Conservation (phyloP, 257 asterid species). For the Capsicum chinense region DNA sequence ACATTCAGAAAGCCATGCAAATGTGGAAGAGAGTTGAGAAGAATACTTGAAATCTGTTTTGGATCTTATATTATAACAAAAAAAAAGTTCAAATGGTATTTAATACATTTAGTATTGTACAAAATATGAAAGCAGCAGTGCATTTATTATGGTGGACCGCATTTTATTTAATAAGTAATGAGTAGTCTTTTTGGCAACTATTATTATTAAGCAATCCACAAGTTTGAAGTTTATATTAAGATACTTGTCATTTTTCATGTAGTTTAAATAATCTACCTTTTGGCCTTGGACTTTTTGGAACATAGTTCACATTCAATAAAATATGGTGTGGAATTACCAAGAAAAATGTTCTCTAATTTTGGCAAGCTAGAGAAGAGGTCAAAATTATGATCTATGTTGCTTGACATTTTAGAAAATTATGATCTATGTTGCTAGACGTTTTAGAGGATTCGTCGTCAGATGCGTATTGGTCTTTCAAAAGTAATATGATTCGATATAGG, state of each 20-base stretch:
- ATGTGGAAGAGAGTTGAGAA: neutral
- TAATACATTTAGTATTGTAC: conserved; percentile 34
- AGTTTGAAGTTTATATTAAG: neutral
- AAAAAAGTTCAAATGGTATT: conserved; percentile 25
- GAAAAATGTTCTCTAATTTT: neutral
- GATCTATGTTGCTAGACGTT: neutral
- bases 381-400: neutral
- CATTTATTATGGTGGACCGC: conserved; percentile 31
- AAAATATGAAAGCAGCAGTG: conserved; percentile 29
- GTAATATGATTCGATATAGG: no score
- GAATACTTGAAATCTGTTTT: neutral
- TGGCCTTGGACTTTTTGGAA: neutral
- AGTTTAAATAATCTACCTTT: neutral
- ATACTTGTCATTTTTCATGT: neutral
- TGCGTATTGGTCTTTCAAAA: neutral
- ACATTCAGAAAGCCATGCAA: neutral
- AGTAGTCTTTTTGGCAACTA: neutral
- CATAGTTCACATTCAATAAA: neutral
- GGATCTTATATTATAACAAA: conserved; percentile 13
- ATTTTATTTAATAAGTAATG: conserved; percentile 21
- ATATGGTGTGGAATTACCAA: neutral
- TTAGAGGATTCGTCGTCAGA: accelerated
- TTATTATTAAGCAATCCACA: no score
- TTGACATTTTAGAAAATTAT: neutral
- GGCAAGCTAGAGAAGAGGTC: neutral